Percentiles rank a stretch among this genome's conserved stretches.
Evolutionary conservation across 106 monocot species (phyloP).

Genomic region (Narthecium ossifragum): DNA sequence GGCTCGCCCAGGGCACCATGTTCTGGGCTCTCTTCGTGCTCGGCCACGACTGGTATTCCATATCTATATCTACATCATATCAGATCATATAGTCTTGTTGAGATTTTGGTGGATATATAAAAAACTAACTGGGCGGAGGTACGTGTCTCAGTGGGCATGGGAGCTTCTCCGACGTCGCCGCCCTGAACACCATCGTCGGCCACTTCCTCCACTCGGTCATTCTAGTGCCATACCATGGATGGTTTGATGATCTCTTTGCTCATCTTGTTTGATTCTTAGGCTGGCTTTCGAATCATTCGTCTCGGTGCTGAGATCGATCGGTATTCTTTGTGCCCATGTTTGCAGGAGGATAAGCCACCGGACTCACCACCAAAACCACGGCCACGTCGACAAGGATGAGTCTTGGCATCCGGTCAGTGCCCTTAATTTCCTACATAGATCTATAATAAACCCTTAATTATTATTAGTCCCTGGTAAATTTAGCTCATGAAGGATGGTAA

Average conservation of each 20-base stretch:
- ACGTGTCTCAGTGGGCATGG: conserved; percentile 65
- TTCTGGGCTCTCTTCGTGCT: conserved; percentile 40
- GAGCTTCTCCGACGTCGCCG: conserved; percentile 59
- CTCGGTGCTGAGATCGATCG: no score
- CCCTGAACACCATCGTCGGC: conserved; percentile 58
- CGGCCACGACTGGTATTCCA: conserved; percentile 43
- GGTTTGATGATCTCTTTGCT: conserved; percentile 5
- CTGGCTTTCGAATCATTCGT: not conserved
- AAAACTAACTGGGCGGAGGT: not conserved
- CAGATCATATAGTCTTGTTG: no score
- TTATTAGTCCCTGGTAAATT: no score
- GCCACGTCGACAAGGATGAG: conserved; percentile 44
- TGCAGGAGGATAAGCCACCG: conserved; percentile 46
- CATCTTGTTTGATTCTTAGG: not conserved
- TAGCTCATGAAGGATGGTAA: no score
- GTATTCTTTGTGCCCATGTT: not conserved
- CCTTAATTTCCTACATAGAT: no score
- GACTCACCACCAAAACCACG: conserved; percentile 49
- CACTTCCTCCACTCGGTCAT: conserved; percentile 66
- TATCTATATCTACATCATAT: no score
- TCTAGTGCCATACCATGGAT: conserved; percentile 82
- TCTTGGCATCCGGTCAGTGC: conserved; percentile 48
- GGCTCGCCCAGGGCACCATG: conserved; percentile 37
- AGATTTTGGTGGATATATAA: not conserved
- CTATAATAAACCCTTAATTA: no score